phyloP scores from a whole-genome alignment of 108 stramenopile genomes.

The Skeletonema tropicum region DNA sequence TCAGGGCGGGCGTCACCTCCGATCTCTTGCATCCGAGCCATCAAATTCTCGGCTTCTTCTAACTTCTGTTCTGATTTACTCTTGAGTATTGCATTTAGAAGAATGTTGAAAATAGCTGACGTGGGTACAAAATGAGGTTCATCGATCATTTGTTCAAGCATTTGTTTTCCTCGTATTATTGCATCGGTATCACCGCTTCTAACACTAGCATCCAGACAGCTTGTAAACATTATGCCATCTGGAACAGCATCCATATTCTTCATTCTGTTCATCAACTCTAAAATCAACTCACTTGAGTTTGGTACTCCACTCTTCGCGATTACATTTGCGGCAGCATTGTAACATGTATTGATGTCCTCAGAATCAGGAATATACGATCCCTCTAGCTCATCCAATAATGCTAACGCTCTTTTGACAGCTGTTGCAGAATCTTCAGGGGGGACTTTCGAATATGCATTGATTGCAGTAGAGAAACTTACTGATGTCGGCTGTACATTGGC shows the following conservation, averaged over 20 bases:
- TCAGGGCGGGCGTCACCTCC: constrained; percentile 50
- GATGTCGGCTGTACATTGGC: constrained; percentile 34
- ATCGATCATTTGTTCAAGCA: constrained; percentile 20
- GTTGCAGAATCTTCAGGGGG: constrained; percentile 1
- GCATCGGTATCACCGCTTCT: constrained; percentile 9
- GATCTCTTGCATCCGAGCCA: constrained; percentile 23
- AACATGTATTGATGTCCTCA: constrained; percentile 37
- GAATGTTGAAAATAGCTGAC: constrained; percentile 34
- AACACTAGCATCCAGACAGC: constrained; percentile 18
- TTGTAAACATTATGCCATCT: constrained; percentile 26
- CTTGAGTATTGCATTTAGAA: constrained; percentile 28
- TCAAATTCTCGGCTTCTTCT: constrained; percentile 35
- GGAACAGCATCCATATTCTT: constrained; percentile 41
- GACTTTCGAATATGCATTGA: constrained; percentile 48
- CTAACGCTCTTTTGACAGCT: constrained; percentile 31
- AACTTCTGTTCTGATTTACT: constrained; percentile 7
- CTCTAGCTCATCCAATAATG: constrained; percentile 33
- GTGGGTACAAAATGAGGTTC: constrained; percentile 9
- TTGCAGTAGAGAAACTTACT: constrained; percentile 36
- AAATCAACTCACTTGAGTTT: constrained; percentile 19
- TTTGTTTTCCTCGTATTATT: constrained; percentile 15
- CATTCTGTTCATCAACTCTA: constrained; percentile 40
- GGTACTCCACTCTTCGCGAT: constrained; percentile 20
- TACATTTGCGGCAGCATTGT: constrained; percentile 40
- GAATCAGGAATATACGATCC: constrained; percentile 21